phyloP scores from a whole-genome alignment of 164 flowering plant genomes.

The Piper betle region DNA sequence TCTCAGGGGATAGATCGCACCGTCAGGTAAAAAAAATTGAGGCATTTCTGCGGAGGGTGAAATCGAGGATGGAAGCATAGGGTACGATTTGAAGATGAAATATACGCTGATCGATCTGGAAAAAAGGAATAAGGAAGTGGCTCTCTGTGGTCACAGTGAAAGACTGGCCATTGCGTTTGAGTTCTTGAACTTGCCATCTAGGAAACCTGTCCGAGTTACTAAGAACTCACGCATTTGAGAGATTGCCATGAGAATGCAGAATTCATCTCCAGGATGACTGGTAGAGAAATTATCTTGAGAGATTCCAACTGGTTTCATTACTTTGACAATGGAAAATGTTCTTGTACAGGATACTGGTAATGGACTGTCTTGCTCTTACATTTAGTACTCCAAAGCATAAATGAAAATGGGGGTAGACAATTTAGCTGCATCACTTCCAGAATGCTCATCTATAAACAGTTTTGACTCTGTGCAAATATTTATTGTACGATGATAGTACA shows the following conservation, averaged over 20 bases:
- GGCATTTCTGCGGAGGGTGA: conserved; percentile 22
- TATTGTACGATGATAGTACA: no score
- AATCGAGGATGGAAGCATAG: conserved; percentile 30
- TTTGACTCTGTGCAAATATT: no score
- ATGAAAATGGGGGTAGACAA: no score
- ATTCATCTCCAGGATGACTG: conserved; percentile 33
- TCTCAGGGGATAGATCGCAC: conserved; percentile 32
- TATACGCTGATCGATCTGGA: conserved; percentile 36
- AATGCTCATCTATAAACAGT: no score
- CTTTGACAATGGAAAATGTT: conserved; percentile 49
- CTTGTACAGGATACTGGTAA: conserved; percentile 44
- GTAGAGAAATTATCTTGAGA: conserved; percentile 45
- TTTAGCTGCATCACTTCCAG: no score
- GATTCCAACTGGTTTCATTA: conserved; percentile 60
- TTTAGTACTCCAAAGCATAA: no score
- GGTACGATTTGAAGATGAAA: conserved; percentile 21
- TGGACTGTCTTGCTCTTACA: no score
- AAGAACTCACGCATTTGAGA: conserved; percentile 47
- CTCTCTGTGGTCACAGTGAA: conserved; percentile 62
- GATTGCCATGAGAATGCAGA: conserved; percentile 66
- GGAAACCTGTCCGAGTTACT: conserved; percentile 37
- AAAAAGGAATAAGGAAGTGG: conserved; percentile 33
- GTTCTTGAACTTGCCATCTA: conserved; percentile 28
- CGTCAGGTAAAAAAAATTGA: conserved; percentile 25
- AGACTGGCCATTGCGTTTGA: conserved; percentile 58